These are phyloP conservation scores for Themeda triandra DNA, from an alignment of 176 grass and related monocot species.

Conservation along the genomic window DNA sequence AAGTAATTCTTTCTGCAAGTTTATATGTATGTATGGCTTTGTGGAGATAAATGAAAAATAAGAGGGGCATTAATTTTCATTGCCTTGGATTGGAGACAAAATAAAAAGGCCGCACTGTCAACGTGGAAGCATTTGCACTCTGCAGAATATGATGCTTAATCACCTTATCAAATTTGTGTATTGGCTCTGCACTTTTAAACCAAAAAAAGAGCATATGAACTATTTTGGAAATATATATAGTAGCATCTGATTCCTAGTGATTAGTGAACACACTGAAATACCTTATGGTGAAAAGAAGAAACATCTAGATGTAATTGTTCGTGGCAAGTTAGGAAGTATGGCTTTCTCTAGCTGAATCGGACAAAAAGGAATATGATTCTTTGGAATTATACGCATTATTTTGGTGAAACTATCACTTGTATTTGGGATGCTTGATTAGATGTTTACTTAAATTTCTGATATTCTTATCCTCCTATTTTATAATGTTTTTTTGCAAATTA, in stretches of 20 bases:
- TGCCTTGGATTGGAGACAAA: background rate
- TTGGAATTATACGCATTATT: constrained; percentile 14
- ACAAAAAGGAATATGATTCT: constrained; percentile 18
- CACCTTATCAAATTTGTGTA: background rate
- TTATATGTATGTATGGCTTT: background rate
- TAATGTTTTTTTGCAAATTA: constrained; percentile 10
- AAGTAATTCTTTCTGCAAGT: background rate
- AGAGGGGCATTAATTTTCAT: background rate
- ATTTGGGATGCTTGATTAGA: constrained; percentile 33
- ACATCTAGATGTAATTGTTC: constrained; percentile 10
- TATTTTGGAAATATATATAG: background rate
- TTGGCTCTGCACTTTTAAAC: background rate
- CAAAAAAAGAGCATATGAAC: background rate
- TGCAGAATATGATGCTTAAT: constrained; percentile 12
- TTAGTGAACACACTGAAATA: background rate
- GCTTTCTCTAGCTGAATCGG: constrained; percentile 12
- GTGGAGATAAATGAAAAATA: background rate
- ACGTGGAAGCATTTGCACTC: background rate
- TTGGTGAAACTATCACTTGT: constrained; percentile 30
- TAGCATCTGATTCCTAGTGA: background rate
- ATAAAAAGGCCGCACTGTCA: background rate
- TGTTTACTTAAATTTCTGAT: constrained; percentile 29
- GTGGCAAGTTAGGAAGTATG: background rate
- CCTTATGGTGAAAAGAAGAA: background rate
- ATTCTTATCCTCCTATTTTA: constrained; percentile 24